Conservation (phyloP, 2,329 filamentous ascomycete species). For the Huntiella moniliformis region DNA sequence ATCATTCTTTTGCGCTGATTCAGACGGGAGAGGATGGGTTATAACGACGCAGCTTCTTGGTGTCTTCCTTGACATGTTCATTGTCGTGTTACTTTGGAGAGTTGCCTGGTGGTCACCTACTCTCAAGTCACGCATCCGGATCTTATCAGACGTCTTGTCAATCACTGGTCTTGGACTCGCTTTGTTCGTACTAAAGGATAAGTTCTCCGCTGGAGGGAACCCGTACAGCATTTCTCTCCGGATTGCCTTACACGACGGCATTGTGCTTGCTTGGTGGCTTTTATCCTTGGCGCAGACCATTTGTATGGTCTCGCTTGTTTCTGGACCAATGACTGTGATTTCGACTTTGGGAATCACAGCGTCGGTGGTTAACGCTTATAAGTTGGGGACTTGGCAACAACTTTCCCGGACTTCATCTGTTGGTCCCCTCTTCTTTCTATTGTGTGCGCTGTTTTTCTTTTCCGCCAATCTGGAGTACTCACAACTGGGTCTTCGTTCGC, state of each 20-base stretch:
- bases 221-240: slow-evolving; percentile 5
- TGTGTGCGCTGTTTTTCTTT: slow-evolving; percentile 5
- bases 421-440: slow-evolving; percentile 18
- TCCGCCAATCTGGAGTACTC: slow-evolving; percentile 7
- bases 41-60: slow-evolving; percentile 26
- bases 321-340: slow-evolving; percentile 5
- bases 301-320: slow-evolving; percentile 22
- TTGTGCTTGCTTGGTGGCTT: slow-evolving; percentile 25
- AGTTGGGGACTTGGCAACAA: slow-evolving; percentile 14
- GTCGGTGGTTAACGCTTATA: slow-evolving; percentile 8
- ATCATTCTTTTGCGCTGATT: slow-evolving; percentile 31
- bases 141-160: slow-evolving; percentile 25
- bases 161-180: slow-evolving; percentile 11
- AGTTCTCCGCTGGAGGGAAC: slow-evolving; percentile 1
- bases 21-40: slow-evolving; percentile 22
- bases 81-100: slow-evolving; percentile 31
- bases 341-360: slow-evolving; percentile 7
- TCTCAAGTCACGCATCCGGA: slow-evolving; percentile 27
- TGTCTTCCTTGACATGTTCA: slow-evolving; percentile 26
- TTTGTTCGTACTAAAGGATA: slow-evolving; percentile 3
- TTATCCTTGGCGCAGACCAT: slow-evolving; percentile 28
- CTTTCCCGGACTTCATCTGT: slow-evolving; percentile 7
- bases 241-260: slow-evolving; percentile 24
- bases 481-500: slow-evolving; percentile 3
- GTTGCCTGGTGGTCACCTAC: slow-evolving; percentile 32